Evolutionary conservation across 2,329 filamentous ascomycete species (phyloP), one percentile per base, ranked within the genome.

Genomic region (Phyllosticta citriasiana): DNA sequence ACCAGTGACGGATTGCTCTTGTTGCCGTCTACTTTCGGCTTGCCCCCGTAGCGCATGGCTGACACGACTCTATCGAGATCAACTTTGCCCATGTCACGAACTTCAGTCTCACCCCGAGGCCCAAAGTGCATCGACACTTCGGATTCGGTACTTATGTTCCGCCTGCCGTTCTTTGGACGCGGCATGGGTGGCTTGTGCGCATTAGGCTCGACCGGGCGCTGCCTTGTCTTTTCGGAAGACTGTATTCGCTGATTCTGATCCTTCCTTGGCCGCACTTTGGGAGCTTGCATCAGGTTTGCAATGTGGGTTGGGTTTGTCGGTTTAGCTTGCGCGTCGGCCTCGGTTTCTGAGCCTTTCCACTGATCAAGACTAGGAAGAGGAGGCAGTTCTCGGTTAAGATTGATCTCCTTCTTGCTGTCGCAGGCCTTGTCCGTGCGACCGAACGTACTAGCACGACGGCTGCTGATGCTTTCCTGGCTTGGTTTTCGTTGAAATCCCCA

Each of bases 321-420:
- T 62, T 59, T 62, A 14, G 47, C 35, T 19, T 54, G 35, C 25
- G 61, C 60, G 51, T 60, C 60, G 8, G 67, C 66, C 8, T 67
- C 55, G 12, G 53, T n/a, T 25, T 57, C 33, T 52, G 55, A 65
- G 9, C 60, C 63, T 51, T 71, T 70, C 71, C 71, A 74, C 35
- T 69, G 72, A 61, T 79, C 77, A 5, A 80, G 68, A 55, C 77
- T 74, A 6, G 78, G 78, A 10, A 80, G 64, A 3, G 78, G 78
- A 35, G 78, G 78, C 25, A 80, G 67, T 62, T 79, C 76, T 60
- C 77, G 68, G 65, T 80, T 80, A 33, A 80, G 69, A 59, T 80
- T 74, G 62, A 78, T 61, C 27, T 72, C 70, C 2, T 66, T 56
- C 58, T 72, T 73, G 26, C 64, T 64, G 24, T 71, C 70, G 12